Base-by-base conservation (phyloP, 352 stramenopile species). In the Phytophthora pini region DNA sequence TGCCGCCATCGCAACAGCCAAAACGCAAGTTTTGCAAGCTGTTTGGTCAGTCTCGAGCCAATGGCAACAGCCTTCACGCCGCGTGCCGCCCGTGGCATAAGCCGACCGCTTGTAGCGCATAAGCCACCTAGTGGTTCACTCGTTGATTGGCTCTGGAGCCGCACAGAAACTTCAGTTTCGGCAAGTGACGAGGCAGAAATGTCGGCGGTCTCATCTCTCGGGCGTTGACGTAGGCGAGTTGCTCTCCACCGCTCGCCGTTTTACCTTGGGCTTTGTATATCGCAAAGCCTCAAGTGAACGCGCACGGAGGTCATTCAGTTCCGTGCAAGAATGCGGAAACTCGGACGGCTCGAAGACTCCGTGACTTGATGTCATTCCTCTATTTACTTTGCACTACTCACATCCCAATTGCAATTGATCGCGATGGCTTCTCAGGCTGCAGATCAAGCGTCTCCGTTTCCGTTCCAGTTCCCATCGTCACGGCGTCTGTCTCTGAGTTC, bases 161-260 rank as follows among this genome's bases (percentile, higher is more conserved):
- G 53, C 31, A 52, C 29, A 52, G 45, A 61, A 53, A 47, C 54
- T 61, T 69, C 52, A 69, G 47, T 58, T 46, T 48, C 17, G 9
- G 54, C 65, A 70, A 61, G 60, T 61, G 65, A 70, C 65, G 55
- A 69, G 59, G 60, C 60, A 65, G 11, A 57, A 55, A 51, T 60
- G 29, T 57, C 31, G 64, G 57, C 26, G 63, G 58, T 63, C 64
- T 57, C 57, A 55, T 41, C 34, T 44, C 20, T n/a, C n/a, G 6
- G n/a, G 20, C 36, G 39, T 17, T 56, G 43, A 53, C 27, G 62
- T 50, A n/a, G 20, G 34, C 62, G 40, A 43, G 27, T 51, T 48
- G 52, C 29, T 57, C 45, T 59, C 53, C 29, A 34, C 29, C 7
- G 29, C 29, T 36, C 31, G 31, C 24, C 4, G 40, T 49, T 20